Base-by-base conservation (phyloP, 2,329 filamentous ascomycete species). In the Diaporthe australafricana region DNA sequence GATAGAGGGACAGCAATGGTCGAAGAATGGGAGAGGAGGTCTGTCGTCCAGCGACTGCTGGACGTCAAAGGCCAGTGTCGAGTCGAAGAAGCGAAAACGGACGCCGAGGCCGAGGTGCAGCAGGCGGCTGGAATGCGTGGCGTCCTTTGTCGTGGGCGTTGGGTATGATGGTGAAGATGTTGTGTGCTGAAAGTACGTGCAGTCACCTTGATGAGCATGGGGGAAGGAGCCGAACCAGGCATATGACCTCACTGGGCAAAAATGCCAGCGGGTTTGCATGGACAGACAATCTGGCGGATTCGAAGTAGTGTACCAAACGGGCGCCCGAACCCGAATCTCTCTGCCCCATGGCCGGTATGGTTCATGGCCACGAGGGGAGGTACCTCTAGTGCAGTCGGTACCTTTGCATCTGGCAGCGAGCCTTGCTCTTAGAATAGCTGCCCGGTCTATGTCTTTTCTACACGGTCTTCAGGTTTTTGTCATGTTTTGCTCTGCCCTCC, bases 181-280 rank as follows among this genome's bases (percentile, higher is more conserved):
- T 7, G 20, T 32, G 55, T 55, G 30, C 27, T 38, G 52, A 38
- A 32, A 3, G 16, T n/a, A 14, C 2, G 35, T 35, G 25, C 38
- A 42, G 60, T 40, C 9, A 8, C 8, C 14, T 5, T 65, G 60
- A 38, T 50, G 60, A 50, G 60, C 60, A 50, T 65, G n/a, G 48
- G 42, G 17, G 45, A 50, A 27, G 20, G 27, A 3, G 32, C 32
- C 32, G 32, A 35, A 35, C 32, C 5, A 38, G 42, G 42, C 42
- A 9, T 50, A 65, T 65, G 60, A 65, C 60, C 60, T 65, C 60
- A 65, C 60, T 65, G 60, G 60, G 60, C 60, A 50, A 65, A 65
- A 65, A 65, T 65, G 45, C 45, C 60, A 65, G 60, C 45, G 60
- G 27, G 27, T 50, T 38, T 50, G 60, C 60, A 65, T 48, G 60